A percentile compares a stretch with the other conserved stretches of the same genome.
phyloP scores from a whole-genome alignment of 2,329 filamentous ascomycete genomes.

The Sclerotinia trifoliorum region DNA sequence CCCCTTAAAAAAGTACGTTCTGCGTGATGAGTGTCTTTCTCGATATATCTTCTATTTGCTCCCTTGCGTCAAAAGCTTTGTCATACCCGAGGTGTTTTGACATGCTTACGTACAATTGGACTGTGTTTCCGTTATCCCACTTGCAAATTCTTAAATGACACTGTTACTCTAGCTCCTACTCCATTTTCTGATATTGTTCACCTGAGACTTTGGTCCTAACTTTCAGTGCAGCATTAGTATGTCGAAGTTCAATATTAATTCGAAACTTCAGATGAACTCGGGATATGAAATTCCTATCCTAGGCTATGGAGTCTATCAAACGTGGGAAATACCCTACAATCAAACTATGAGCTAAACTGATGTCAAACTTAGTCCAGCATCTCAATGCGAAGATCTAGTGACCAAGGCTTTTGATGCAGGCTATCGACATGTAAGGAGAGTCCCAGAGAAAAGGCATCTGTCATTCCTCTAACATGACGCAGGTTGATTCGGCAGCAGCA shows the following conservation, averaged over 20 bases:
- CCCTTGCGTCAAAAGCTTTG: background rate
- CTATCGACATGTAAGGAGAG: slow-evolving; percentile 53
- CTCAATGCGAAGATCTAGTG: slow-evolving; percentile 56
- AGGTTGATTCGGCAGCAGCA: slow-evolving; percentile 57
- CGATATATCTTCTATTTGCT: background rate
- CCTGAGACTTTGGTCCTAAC: background rate
- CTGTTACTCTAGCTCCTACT: too few relatives aligned
- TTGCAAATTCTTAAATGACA: background rate
- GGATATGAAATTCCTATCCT: slow-evolving; percentile 60
- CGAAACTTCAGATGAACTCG: slow-evolving; percentile 51
- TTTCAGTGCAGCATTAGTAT: slow-evolving; percentile 37
- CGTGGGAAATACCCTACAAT: slow-evolving; percentile 34
- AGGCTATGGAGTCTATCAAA: slow-evolving; percentile 53
- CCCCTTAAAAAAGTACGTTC: background rate
- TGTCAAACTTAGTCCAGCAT: slow-evolving; percentile 49
- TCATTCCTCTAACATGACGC: slow-evolving; percentile 18
- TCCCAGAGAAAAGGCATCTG: background rate
- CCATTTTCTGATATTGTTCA: background rate
- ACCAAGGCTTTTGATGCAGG: slow-evolving; percentile 54
- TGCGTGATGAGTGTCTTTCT: slow-evolving; percentile 9
- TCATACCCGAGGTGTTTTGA: background rate
- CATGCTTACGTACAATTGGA: background rate
- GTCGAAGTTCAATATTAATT: slow-evolving; percentile 47
- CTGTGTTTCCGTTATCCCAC: background rate
- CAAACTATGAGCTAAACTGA: slow-evolving; percentile 17